phyloP scores from a whole-genome alignment of 2,329 filamentous ascomycete species.

The Neofusicoccum umdonicola region DNA sequence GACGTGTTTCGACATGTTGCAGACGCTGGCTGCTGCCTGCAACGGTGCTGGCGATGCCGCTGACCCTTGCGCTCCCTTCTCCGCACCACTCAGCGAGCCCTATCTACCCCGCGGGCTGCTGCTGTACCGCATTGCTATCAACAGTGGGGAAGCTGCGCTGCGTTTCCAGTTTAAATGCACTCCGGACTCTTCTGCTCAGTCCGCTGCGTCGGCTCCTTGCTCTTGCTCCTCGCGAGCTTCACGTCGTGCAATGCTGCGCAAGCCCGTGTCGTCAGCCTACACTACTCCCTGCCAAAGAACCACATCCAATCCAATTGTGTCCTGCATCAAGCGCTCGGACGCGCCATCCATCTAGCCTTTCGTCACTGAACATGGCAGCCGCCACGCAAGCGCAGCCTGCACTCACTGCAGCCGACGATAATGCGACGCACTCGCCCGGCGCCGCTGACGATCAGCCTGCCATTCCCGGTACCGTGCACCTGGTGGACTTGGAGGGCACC shows the following conservation, averaged over 20 bases:
- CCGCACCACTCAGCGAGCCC: background rate
- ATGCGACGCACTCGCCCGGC: background rate
- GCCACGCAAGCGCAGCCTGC: background rate
- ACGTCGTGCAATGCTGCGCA: background rate
- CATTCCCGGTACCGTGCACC: slow-evolving; percentile 43
- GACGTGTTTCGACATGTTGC: background rate
- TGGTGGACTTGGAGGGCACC: slow-evolving; percentile 41
- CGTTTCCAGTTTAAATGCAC: background rate
- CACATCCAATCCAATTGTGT: background rate
- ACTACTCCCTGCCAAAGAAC: background rate
- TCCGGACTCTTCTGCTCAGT: background rate
- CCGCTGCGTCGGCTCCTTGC: background rate
- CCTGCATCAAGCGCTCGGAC: background rate
- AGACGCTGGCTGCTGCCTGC: background rate
- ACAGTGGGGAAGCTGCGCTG: slow-evolving; percentile 1
- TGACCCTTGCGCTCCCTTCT: background rate
- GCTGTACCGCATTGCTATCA: background rate
- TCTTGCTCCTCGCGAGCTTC: background rate
- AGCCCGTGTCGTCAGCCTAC: background rate
- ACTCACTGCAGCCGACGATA: slow-evolving; percentile 11
- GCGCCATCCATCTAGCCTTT: background rate
- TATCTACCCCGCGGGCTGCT: background rate
- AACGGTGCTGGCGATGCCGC: background rate
- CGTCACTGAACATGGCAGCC: background rate
- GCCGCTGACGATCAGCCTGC: slow-evolving; percentile 3